phyloP scores from a whole-genome alignment of 768 basidiomycete species.

The Gelatoporia subvermispora region DNA sequence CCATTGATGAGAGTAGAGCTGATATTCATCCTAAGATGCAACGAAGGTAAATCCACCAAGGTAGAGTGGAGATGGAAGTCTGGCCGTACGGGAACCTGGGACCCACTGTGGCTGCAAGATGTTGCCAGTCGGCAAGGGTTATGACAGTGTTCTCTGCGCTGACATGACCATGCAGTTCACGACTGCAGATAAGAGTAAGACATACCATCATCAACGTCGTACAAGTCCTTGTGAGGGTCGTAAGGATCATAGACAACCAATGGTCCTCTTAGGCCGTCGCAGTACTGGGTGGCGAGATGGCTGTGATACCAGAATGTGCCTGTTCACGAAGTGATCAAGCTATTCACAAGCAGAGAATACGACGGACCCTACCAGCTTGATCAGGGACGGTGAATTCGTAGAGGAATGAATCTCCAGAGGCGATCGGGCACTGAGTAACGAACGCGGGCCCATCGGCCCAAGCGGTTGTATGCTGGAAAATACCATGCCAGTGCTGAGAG shows the following conservation, averaged over 20 bases:
- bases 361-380: conserved; percentile 20
- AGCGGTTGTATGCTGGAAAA: conserved; percentile 40
- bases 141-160: conserved; percentile 38
- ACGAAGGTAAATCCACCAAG: not conserved
- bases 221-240: conserved; percentile 24
- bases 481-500: conserved; percentile 41
- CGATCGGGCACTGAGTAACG: conserved; percentile 37
- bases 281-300: conserved; percentile 36
- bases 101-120: conserved; percentile 11
- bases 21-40: not conserved
- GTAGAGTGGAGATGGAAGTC: not conserved
- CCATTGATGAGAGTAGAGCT: conserved; percentile 41
- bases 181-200: not conserved
- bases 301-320: conserved; percentile 37
- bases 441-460: conserved; percentile 44
- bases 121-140: conserved; percentile 42
- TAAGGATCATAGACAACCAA: conserved; percentile 25
- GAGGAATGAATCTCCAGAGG: conserved; percentile 33
- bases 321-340: not conserved
- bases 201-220: conserved; percentile 25
- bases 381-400: conserved; percentile 30
- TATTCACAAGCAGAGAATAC: not conserved
- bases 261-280: conserved; percentile 37
- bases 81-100: conserved; percentile 11
- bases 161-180: not conserved